Percentiles rank a stretch among this genome's conserved stretches.
These are phyloP conservation scores for Berkeleyomyces basicola DNA, from an alignment of 2,329 filamentous ascomycete genomes.

Conservation along the genomic window DNA sequence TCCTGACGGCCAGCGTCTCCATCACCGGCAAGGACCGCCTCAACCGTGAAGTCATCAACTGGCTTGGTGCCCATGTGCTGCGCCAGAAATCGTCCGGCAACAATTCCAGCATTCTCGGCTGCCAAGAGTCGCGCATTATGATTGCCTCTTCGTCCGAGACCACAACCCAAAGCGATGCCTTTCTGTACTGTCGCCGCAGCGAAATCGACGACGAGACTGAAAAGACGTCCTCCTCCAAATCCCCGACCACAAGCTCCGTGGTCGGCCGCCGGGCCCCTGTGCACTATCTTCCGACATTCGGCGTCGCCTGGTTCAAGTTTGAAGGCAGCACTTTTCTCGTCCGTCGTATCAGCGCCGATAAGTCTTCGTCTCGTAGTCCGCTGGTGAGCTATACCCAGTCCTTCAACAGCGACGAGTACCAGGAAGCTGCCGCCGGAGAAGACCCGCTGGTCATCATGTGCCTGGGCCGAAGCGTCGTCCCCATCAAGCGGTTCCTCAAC, in stretches of 20 bases:
- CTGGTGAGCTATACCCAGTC: conserved; percentile 13
- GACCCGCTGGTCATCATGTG: conserved; percentile 26
- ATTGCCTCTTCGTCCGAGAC: conserved; percentile 21
- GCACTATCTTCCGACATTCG: conserved; percentile 24
- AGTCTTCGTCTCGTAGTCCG: conserved; percentile 9
- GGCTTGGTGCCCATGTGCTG: conserved; percentile 23
- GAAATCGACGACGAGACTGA: conserved; percentile 18
- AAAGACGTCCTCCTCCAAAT: background rate
- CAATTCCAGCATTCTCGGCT: background rate
- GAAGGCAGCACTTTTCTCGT: conserved; percentile 23
- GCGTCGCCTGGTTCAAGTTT: conserved; percentile 23
- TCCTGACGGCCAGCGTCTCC: conserved; percentile 24
- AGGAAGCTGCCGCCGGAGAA: conserved; percentile 21
- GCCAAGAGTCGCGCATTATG: conserved; percentile 19
- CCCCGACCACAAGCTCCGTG: conserved; percentile 15
- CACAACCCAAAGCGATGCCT: conserved; percentile 20
- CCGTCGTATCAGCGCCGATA: conserved; percentile 18
- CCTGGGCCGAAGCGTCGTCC: conserved; percentile 21
- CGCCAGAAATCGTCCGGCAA: conserved; percentile 15
- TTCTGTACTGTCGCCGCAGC: conserved; percentile 18
- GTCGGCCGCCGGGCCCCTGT: conserved; percentile 21
- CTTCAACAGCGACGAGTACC: conserved; percentile 18
- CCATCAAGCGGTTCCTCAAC: conserved; percentile 20
- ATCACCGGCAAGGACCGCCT: conserved; percentile 23
- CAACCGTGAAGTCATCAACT: conserved; percentile 24